Conservation (phyloP, 805 yeast genomes). For the Kuraishia borneana region DNA sequence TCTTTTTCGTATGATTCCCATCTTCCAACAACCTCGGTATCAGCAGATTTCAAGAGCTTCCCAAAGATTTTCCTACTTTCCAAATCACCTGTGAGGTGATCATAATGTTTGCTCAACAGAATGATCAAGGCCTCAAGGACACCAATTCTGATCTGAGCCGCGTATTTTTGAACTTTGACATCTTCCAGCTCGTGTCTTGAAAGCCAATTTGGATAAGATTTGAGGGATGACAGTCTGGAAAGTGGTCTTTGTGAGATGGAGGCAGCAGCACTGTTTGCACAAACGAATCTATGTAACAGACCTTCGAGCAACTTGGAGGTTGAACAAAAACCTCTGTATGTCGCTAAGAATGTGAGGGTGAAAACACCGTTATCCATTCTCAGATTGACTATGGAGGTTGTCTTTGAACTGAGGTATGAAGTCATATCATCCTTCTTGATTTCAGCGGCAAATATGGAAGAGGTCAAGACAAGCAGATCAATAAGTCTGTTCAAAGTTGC, state of each 20-base stretch:
- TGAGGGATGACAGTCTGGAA: background rate
- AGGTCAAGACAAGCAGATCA: conserved; percentile 70
- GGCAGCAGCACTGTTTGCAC: conserved; percentile 51
- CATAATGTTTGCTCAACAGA: conserved; percentile 61
- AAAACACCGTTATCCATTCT: conserved; percentile 53
- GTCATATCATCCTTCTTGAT: conserved; percentile 32
- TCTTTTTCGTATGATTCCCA: conserved; percentile 40
- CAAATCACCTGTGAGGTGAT: conserved; percentile 64
- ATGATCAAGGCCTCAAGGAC: conserved; percentile 65
- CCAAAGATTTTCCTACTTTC: conserved; percentile 47
- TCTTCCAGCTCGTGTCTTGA: conserved; percentile 26
- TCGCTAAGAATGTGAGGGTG: conserved; percentile 58
- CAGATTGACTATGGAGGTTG: conserved; percentile 18
- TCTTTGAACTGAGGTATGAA: conserved; percentile 18
- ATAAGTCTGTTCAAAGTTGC: conserved; percentile 69
- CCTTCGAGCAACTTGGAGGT: conserved; percentile 41
- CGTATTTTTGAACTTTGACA: conserved; percentile 46
- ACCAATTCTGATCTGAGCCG: conserved; percentile 73
- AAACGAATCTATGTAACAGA: conserved; percentile 42
- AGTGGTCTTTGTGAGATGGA: conserved; percentile 27
- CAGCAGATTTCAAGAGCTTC: conserved; percentile 54
- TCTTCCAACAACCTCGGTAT: conserved; percentile 45
- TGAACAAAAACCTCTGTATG: conserved; percentile 56
- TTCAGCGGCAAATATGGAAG: conserved; percentile 38
- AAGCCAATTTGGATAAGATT: conserved; percentile 46